Evolutionary conservation across 2,329 filamentous ascomycete genomes (phyloP).

Genomic region (Nannizzia gypsea): DNA sequence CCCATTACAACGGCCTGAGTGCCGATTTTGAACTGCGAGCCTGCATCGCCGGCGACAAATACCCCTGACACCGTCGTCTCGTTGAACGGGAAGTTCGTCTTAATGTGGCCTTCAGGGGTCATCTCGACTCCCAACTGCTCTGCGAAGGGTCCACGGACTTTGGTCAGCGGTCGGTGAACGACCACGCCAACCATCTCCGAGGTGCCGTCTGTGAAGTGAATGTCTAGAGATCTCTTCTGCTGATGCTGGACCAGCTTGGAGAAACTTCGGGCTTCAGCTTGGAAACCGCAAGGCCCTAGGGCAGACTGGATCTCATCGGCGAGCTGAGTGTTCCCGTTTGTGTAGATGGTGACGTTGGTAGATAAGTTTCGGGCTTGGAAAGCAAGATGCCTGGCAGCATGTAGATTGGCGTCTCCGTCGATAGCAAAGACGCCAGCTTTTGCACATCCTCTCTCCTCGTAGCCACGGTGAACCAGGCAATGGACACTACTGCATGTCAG

Average conservation of each 20-base stretch:
- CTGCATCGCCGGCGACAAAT: background rate
- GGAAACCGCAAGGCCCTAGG: background rate
- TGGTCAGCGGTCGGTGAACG: background rate
- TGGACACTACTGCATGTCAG: slow-evolving; percentile 38
- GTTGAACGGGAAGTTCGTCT: background rate
- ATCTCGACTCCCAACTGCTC: background rate
- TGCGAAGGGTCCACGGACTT: background rate
- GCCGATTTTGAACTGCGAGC: background rate
- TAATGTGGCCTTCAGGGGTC: background rate
- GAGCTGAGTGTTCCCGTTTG: slow-evolving; percentile 33
- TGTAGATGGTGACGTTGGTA: slow-evolving; percentile 40
- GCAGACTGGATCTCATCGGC: background rate
- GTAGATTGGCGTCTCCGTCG: slow-evolving; percentile 23
- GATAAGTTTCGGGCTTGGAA: slow-evolving; percentile 38
- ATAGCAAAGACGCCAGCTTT: slow-evolving; percentile 39
- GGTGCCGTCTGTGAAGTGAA: background rate
- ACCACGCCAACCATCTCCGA: background rate
- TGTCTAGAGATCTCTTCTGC: background rate
- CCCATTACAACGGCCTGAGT: background rate
- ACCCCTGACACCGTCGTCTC: background rate
- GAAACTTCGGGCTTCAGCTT: background rate
- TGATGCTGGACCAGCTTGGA: background rate
- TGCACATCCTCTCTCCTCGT: slow-evolving; percentile 41
- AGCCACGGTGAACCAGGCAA: slow-evolving; percentile 50
- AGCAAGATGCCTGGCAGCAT: slow-evolving; percentile 31